A percentile compares a stretch with the other conserved stretches of the same genome.
Conservation (phyloP, 257 asterid genomes). For the Petunia secreta region DNA sequence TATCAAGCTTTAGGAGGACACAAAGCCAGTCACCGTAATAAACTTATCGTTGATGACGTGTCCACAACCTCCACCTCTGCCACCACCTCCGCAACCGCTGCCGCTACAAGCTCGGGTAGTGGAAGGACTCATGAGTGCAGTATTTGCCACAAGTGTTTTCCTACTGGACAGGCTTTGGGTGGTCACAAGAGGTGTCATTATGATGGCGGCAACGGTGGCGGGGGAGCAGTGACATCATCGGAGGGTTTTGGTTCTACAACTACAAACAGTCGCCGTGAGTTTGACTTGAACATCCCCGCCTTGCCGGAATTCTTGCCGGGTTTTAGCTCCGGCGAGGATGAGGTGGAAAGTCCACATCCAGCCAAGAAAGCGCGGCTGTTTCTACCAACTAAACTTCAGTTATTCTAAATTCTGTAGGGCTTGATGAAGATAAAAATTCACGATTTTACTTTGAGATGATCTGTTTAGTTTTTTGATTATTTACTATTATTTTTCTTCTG, state of each 20-base stretch:
- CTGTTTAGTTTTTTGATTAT: too few species aligned
- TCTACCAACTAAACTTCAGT: slow-evolving; percentile 37
- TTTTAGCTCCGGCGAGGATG: slow-evolving; percentile 49
- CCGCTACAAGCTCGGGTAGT: neutral
- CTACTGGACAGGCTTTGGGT: slow-evolving; percentile 65
- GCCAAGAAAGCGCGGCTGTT: slow-evolving; percentile 52
- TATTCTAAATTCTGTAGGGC: slow-evolving; percentile 14
- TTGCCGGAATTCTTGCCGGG: slow-evolving; percentile 44
- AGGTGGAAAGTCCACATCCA: slow-evolving; percentile 76
- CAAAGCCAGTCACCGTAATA: slow-evolving; percentile 50
- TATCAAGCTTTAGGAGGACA: slow-evolving; percentile 62
- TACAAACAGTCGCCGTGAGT: slow-evolving; percentile 36
- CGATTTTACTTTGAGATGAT: too few species aligned
- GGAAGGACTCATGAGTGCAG: slow-evolving; percentile 56
- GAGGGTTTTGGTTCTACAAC: slow-evolving; percentile 58
- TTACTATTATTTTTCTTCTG: too few species aligned
- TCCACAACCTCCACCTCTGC: slow-evolving; percentile 26
- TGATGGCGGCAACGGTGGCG: slow-evolving; percentile 48
- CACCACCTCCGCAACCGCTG: neutral
- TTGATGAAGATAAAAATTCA: neutral
- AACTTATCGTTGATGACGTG: slow-evolving; percentile 28
- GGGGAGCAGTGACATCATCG: slow-evolving; percentile 41
- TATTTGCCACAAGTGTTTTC: slow-evolving; percentile 52
- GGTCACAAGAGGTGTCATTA: slow-evolving; percentile 67
- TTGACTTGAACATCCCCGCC: slow-evolving; percentile 73